Base-by-base conservation (phyloP, 257 asterid species). In the Handroanthus guayacan region DNA sequence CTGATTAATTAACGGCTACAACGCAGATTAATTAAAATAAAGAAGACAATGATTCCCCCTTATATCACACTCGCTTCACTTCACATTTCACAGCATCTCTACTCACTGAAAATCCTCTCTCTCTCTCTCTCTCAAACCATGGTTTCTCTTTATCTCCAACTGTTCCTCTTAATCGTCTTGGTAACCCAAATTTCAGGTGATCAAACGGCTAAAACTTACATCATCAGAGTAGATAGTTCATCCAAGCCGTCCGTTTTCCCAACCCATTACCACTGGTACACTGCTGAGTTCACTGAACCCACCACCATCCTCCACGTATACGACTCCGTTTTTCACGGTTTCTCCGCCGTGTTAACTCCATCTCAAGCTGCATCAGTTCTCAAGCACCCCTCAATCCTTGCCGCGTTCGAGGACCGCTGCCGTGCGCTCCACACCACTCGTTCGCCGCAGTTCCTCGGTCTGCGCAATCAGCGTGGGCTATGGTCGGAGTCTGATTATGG, bases 401-500 rank as follows among this genome's bases (percentile, higher is more conserved):
- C 97, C 10, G 84, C 93, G 1, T 86, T 95, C 63, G 93, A 88
- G 44, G 99, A 95, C 88, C 89, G 86, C 67, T 90, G 96, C 67
- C 90, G 99, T 0, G 83, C 87, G 7, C 97, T 93, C 55, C 99
- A 95, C 79, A 95, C 99, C 11, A 95, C 99, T 1, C 86, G 99
- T 47, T 95, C 99, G 45, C 99, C 99, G 69, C 98, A 93, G 81
- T 95, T 95, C 79, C 90, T 95, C 1, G 99, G 99, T 13, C 87
- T 95, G 31, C 83, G 97, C 5, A 91, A 86, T 66, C 98, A 92
- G 78, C 88, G 88, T n/a, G 99, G 99, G 0, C 78, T 95, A 5
- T 95, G 98, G 99, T 93, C 96, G 18, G 96, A 90, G 13, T 91
- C 99, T 0, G 98, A 95, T 72, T 95, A 93, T 12, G 99, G 99